phyloP scores from a whole-genome alignment of 768 basidiomycete genomes.

The Boletus pseudopeckii region DNA sequence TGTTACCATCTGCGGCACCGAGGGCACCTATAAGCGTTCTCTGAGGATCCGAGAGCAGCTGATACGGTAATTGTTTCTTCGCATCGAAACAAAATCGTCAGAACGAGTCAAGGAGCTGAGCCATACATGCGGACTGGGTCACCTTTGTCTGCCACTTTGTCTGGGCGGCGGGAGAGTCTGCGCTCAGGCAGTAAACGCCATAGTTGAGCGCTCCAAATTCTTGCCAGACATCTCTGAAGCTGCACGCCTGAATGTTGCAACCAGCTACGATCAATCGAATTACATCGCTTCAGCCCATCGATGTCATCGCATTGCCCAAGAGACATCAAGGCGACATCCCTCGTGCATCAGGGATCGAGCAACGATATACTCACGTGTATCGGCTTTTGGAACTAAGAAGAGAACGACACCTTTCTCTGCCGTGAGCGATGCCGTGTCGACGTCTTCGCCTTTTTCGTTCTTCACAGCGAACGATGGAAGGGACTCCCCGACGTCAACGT shows the following conservation, averaged over 20 bases:
- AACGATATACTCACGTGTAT: slow-evolving; percentile 59
- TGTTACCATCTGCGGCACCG: slow-evolving; percentile 75
- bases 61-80: slow-evolving; percentile 82
- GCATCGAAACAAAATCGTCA: slow-evolving; percentile 4
- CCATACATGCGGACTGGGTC: slow-evolving; percentile 8
- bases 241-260: slow-evolving; percentile 91
- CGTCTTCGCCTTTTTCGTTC: slow-evolving; percentile 81
- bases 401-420: slow-evolving; percentile 74
- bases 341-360: neutral
- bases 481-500: slow-evolving; percentile 68
- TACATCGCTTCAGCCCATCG: slow-evolving; percentile 1
- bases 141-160: slow-evolving; percentile 87
- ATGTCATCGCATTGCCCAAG: neutral
- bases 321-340: neutral
- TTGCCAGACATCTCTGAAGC: slow-evolving; percentile 79
- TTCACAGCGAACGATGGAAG: slow-evolving; percentile 74
- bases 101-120: neutral
- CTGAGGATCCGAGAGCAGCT: slow-evolving; percentile 87
- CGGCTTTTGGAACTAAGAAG: slow-evolving; percentile 82
- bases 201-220: slow-evolving; percentile 66
- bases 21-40: slow-evolving; percentile 73
- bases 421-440: slow-evolving; percentile 62
- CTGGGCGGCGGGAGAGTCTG: slow-evolving; percentile 72
- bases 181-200: slow-evolving; percentile 80
- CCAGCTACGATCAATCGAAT: slow-evolving; percentile 50